phyloP scores from a whole-genome alignment of 106 monocot genomes.

The Dendrobium officinale region DNA sequence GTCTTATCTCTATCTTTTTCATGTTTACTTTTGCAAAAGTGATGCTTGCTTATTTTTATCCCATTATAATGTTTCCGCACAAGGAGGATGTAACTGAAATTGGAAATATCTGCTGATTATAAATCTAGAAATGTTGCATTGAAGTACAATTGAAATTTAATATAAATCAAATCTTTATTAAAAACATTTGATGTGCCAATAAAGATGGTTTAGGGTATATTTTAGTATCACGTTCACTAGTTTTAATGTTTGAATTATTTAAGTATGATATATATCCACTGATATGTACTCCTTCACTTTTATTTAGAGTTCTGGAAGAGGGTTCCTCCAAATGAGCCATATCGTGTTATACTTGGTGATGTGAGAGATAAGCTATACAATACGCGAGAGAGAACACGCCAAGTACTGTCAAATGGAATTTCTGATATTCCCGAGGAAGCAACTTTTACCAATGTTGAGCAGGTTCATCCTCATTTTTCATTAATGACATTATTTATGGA shows the following conservation, averaged over 20 bases:
- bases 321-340: conserved; percentile 84
- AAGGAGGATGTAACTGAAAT: too few relatives aligned
- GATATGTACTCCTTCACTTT: conserved; percentile 2
- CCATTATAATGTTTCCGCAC: too few relatives aligned
- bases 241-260: not conserved
- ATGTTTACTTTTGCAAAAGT: too few relatives aligned
- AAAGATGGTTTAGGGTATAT: too few relatives aligned
- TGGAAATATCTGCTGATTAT: too few relatives aligned
- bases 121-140: not conserved
- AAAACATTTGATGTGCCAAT: not conserved
- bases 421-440: conserved; percentile 78
- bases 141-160: not conserved
- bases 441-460: conserved; percentile 63
- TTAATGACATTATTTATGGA: not conserved
- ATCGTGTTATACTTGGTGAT: conserved; percentile 72
- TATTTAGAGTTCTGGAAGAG: conserved; percentile 69
- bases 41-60: too few relatives aligned
- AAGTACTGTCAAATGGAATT: conserved; percentile 58
- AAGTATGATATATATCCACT: not conserved
- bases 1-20: too few relatives aligned
- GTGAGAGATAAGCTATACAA: conserved; percentile 81
- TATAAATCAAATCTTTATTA: not conserved
- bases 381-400: conserved; percentile 68
- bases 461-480: conserved; percentile 27
- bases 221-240: not conserved